Conservation (phyloP, 106 monocot genomes). For the Dendrobium officinale region DNA sequence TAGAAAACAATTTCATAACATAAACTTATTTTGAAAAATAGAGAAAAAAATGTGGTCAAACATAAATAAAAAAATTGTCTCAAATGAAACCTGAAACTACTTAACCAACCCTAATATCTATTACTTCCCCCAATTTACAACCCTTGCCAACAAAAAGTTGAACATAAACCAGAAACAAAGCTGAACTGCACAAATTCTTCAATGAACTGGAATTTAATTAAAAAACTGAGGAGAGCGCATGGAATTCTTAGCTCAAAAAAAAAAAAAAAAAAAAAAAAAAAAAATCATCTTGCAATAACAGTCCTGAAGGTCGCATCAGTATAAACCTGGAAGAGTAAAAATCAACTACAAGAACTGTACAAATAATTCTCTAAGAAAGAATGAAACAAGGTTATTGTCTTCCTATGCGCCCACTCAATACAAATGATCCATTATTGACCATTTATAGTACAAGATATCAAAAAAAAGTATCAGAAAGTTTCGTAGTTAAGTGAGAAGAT, state of each 20-base stretch:
- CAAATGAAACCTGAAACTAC: no score
- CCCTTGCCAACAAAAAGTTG: no score
- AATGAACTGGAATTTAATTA: no score
- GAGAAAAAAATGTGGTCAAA: no score
- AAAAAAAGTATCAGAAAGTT: neutral
- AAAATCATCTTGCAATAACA: neutral
- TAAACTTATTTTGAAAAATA: no score
- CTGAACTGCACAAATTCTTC: no score
- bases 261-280: neutral
- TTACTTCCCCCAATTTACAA: no score
- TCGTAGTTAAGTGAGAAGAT: neutral
- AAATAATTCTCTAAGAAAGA: neutral
- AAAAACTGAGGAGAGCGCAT: no score
- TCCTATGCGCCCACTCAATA: neutral
- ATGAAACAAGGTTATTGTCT: neutral
- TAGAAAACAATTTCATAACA: no score
- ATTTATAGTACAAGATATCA: neutral
- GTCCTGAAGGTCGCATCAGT: neutral
- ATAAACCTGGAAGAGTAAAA: neutral
- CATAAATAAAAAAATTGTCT: no score
- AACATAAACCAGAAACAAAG: no score
- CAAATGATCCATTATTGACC: neutral
- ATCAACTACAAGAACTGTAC: slow-evolving; percentile 1
- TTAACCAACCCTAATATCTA: no score
- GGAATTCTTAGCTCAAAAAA: neutral